Percentiles rank a stretch among this genome's conserved stretches.
phyloP scores from a whole-genome alignment of 2,329 filamentous ascomycete genomes.

The Stachybotrys chartarum region DNA sequence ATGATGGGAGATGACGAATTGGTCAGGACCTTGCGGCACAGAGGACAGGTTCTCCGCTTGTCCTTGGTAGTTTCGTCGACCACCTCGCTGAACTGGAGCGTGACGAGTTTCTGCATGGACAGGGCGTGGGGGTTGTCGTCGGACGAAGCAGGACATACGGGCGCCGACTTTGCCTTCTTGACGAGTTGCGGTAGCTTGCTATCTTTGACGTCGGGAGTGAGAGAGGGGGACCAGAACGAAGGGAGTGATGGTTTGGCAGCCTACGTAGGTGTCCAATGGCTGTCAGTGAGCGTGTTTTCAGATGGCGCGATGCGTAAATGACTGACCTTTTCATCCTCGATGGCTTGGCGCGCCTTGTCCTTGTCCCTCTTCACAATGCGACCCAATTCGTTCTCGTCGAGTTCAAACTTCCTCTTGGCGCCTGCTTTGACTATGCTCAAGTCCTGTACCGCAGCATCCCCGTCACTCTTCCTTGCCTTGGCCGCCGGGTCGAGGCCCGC shows the following conservation, averaged over 20 bases:
- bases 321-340: constrained; percentile 64
- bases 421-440: constrained; percentile 11
- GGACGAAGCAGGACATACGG: constrained; percentile 70
- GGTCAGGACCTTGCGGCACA: constrained; percentile 73
- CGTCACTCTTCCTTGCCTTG: constrained; percentile 30
- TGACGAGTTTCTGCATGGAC: constrained; percentile 70
- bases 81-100: constrained; percentile 71
- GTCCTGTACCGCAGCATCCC: constrained; percentile 1
- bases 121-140: constrained; percentile 62
- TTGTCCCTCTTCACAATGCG: constrained; percentile 64
- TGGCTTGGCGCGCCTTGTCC: constrained; percentile 58
- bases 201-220: constrained; percentile 53
- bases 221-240: constrained; percentile 88
- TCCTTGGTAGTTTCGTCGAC: constrained; percentile 39
- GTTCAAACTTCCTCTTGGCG: constrained; percentile 63
- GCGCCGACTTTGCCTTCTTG: constrained; percentile 59
- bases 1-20: constrained; percentile 80
- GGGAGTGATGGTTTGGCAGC: constrained; percentile 62
- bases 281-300: neutral
- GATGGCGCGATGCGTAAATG: neutral
- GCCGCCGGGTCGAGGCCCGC: constrained; percentile 49
- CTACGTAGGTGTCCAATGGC: constrained; percentile 20
- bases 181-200: constrained; percentile 45
- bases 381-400: constrained; percentile 70
- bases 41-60: constrained; percentile 59